These are phyloP conservation scores for Microdochium bolleyi DNA, from an alignment of 2,329 filamentous ascomycete species.

Conservation along the genomic window DNA sequence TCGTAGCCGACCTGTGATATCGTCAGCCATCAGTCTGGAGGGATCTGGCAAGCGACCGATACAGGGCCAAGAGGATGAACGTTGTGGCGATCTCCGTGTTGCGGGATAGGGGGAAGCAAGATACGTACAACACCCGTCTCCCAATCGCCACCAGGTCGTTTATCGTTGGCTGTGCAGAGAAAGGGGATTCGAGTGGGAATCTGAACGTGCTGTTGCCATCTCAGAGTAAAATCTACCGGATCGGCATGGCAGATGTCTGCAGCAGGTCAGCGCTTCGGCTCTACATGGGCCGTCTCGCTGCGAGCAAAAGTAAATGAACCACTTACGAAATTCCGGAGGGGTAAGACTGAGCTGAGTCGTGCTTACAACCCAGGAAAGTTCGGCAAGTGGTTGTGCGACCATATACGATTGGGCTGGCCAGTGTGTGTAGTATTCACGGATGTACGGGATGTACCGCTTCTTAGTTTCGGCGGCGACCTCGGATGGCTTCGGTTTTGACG, in stretches of 20 bases:
- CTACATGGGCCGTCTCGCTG: neutral
- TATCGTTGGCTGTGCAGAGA: conserved; percentile 69
- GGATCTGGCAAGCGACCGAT: neutral
- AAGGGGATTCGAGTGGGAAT: conserved; percentile 44
- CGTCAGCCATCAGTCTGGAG: neutral
- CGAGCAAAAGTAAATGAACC: neutral
- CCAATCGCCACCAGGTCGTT: conserved; percentile 73
- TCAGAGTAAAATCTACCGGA: conserved; percentile 51
- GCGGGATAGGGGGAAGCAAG: neutral
- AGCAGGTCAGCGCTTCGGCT: conserved; percentile 8
- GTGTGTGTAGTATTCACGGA: conserved; percentile 46
- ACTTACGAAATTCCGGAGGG: conserved; percentile 36
- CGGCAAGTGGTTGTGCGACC: conserved; percentile 40
- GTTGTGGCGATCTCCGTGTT: neutral
- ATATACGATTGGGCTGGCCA: conserved; percentile 54
- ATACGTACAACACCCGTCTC: conserved; percentile 47
- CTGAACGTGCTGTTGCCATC: conserved; percentile 40
- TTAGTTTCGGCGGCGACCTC: conserved; percentile 71
- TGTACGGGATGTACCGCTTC: conserved; percentile 57
- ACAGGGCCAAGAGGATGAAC: neutral
- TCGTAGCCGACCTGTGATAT: conserved; percentile 51
- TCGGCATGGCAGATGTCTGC: conserved; percentile 45
- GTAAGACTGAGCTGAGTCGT: conserved; percentile 22
- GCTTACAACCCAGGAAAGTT: conserved; percentile 29
- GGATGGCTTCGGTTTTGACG: conserved; percentile 53